Evolutionary conservation across 1,284 basidiomycete genomes (phyloP).

Genomic region (Ceratobasidium sp.): DNA sequence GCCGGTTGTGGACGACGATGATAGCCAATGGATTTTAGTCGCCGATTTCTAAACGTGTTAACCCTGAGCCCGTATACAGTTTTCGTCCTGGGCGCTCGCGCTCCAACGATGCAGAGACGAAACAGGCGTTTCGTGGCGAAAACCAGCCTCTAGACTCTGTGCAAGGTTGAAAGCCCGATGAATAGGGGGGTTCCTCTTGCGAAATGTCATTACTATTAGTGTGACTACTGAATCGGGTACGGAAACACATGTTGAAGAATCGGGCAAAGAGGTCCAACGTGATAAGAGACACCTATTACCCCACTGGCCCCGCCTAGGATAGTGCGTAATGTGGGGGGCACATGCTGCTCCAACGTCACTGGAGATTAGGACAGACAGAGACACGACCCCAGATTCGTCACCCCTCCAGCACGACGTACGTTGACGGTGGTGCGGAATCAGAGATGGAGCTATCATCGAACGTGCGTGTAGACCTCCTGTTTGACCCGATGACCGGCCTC

Average conservation of each 20-base stretch:
- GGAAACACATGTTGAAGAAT: not conserved
- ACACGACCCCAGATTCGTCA: conserved; percentile 1
- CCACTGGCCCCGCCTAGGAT: not conserved
- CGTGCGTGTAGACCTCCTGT: conserved; percentile 11
- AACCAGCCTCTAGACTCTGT: not conserved
- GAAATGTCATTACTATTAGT: not conserved
- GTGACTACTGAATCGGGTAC: not conserved
- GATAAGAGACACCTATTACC: conserved; percentile 3
- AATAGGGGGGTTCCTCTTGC: not conserved
- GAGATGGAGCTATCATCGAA: conserved; percentile 11
- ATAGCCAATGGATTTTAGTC: not conserved
- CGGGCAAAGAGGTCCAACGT: not conserved
- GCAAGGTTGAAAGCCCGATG: not conserved
- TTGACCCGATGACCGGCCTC: not conserved
- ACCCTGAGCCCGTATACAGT: not conserved
- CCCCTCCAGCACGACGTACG: not conserved
- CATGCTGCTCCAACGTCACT: conserved; percentile 11
- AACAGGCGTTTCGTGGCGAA: not conserved
- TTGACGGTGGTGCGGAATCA: not conserved
- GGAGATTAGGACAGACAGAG: not conserved
- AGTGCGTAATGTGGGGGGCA: conserved; percentile 15
- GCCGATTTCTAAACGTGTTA: not conserved
- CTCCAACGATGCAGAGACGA: not conserved
- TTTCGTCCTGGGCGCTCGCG: not conserved
- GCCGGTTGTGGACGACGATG: not conserved